Evolutionary conservation across 108 stramenopile genomes (phyloP).

Genomic region (Thalassiosira profunda): DNA sequence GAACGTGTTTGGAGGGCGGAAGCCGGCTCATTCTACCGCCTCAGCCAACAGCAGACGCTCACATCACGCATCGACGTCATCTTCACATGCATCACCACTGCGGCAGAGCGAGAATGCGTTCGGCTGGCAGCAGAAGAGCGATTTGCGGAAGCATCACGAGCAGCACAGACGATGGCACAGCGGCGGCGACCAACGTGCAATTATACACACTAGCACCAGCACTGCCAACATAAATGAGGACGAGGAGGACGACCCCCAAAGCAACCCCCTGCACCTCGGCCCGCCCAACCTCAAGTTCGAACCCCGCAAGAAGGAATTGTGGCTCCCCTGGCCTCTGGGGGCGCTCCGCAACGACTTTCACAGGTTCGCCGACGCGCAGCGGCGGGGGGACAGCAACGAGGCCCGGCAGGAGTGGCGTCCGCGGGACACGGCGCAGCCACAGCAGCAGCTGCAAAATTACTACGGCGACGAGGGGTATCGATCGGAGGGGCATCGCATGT

Average conservation of each 20-base stretch:
- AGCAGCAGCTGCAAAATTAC: conserved; percentile 3
- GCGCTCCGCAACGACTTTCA: conserved; percentile 43
- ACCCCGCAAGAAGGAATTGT: conserved; percentile 51
- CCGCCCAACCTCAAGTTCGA: conserved; percentile 19
- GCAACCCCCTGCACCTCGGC: background rate
- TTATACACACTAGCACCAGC: background rate
- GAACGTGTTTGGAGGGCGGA: conserved; percentile 28
- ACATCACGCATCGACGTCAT: background rate
- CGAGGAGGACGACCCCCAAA: conserved; percentile 1
- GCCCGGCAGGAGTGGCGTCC: conserved; percentile 3
- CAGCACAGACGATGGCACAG: background rate
- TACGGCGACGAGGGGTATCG: background rate
- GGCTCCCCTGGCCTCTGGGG: conserved; percentile 53
- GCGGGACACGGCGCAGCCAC: background rate
- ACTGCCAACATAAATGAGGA: background rate
- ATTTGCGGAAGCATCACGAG: background rate
- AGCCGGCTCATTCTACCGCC: background rate
- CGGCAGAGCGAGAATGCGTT: conserved; percentile 22
- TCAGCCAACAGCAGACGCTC: background rate
- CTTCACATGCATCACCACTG: background rate
- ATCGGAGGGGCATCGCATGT: background rate
- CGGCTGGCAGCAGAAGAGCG: conserved; percentile 6
- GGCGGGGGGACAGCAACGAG: background rate
- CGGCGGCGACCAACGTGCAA: background rate
- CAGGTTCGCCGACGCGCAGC: conserved; percentile 27